A percentile compares a stretch with the other conserved stretches of the same genome.
Conservation (phyloP, 169 alveolate genomes). For the Perkinsus olseni region DNA sequence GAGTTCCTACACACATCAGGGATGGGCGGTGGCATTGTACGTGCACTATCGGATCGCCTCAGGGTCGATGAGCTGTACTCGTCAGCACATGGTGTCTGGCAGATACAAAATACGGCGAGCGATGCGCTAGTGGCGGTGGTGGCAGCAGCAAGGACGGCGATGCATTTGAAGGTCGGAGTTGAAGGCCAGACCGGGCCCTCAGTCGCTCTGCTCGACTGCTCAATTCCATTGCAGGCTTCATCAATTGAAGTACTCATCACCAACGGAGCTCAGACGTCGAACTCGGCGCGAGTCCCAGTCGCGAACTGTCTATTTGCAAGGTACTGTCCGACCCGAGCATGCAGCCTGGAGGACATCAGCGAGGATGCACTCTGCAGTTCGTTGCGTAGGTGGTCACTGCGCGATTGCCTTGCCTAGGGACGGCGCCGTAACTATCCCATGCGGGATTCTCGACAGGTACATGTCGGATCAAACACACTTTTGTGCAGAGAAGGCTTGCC, state of each 20-base stretch:
- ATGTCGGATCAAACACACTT: slow-evolving; percentile 14
- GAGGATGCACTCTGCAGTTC: too few species aligned
- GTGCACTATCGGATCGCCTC: background rate
- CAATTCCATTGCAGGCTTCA: too few species aligned
- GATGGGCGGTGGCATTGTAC: background rate
- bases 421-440: too few species aligned
- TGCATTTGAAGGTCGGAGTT: background rate
- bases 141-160: background rate
- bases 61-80: background rate
- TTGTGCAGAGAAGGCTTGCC: background rate
- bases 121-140: slow-evolving; percentile 12
- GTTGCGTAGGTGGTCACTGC: background rate
- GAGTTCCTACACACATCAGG: background rate
- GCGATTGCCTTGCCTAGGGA: background rate
- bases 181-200: too few species aligned
- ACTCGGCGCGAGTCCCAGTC: too few species aligned
- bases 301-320: too few species aligned
- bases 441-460: background rate
- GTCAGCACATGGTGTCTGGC: background rate
- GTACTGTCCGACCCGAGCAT: too few species aligned
- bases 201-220: too few species aligned
- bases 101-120: slow-evolving; percentile 13
- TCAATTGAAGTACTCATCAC: too few species aligned
- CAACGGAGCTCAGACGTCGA: too few species aligned
- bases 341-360: too few species aligned